phyloP scores from a whole-genome alignment of 2,329 filamentous ascomycete genomes.

The Piedraia hortae region DNA sequence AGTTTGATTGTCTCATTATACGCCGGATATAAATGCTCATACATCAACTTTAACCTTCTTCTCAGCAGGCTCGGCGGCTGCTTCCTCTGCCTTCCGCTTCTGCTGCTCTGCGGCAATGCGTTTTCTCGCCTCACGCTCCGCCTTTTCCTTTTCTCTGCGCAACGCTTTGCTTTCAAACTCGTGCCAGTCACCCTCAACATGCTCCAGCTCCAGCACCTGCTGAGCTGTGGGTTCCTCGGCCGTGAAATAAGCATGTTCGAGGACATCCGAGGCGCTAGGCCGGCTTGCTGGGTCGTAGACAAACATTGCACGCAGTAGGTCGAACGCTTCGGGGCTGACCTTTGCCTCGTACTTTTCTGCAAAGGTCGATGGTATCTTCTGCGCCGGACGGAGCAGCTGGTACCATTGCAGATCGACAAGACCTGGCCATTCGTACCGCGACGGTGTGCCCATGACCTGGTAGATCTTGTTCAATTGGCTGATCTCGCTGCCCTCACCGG shows the following conservation, averaged over 20 bases:
- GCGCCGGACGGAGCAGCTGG: slow-evolving; percentile 56
- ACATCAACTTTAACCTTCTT: slow-evolving; percentile 2
- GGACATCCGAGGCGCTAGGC: slow-evolving; percentile 56
- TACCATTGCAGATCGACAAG: slow-evolving; percentile 95
- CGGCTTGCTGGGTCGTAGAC: slow-evolving; percentile 63
- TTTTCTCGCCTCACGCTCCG: slow-evolving; percentile 27
- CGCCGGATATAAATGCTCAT: no score
- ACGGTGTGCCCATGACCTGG: slow-evolving; percentile 68
- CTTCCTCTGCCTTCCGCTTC: slow-evolving; percentile 11
- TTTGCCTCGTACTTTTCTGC: slow-evolving; percentile 55
- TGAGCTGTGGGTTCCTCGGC: slow-evolving; percentile 49
- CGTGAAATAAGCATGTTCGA: slow-evolving; percentile 71
- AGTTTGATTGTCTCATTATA: no score
- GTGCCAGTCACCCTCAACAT: slow-evolving; percentile 85
- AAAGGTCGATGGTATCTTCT: slow-evolving; percentile 47
- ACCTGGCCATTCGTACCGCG: slow-evolving; percentile 57
- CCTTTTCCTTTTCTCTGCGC: slow-evolving; percentile 60
- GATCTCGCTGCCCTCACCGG: slow-evolving; percentile 84
- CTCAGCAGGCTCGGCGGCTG: slow-evolving; percentile 1
- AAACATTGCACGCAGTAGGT: slow-evolving; percentile 63
- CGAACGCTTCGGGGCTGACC: slow-evolving; percentile 54
- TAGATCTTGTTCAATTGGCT: slow-evolving; percentile 96
- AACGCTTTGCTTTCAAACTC: slow-evolving; percentile 94
- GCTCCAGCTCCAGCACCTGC: slow-evolving; percentile 57
- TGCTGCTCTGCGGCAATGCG: slow-evolving; percentile 17